phyloP scores from a whole-genome alignment of 2,329 filamentous ascomycete species.

The Anisogramma anomala region DNA sequence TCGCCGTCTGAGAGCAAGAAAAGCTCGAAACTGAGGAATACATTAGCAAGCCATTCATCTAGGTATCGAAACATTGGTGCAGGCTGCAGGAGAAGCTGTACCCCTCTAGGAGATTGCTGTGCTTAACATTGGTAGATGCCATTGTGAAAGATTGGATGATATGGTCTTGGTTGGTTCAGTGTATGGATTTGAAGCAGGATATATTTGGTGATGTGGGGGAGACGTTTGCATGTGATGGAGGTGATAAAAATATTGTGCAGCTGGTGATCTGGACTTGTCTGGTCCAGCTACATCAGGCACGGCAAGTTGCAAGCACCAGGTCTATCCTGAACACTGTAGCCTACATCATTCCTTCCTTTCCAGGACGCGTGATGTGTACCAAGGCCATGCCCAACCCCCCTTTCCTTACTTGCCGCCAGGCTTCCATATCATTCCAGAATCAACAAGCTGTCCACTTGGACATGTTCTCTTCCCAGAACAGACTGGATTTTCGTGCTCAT shows the following conservation, averaged over 20 bases:
- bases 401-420: neutral
- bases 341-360: too few species aligned
- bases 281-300: too few species aligned
- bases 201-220: too few species aligned
- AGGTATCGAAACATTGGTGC: neutral
- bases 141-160: constrained; percentile 15
- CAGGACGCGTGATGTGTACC: too few species aligned
- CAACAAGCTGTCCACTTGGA: neutral
- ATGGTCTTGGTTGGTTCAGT: neutral
- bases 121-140: constrained; percentile 28
- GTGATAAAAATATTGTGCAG: too few species aligned
- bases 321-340: too few species aligned
- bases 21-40: constrained; percentile 64
- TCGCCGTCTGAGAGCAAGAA: constrained; percentile 80
- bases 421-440: neutral
- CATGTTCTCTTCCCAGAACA: too few species aligned
- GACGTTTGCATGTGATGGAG: too few species aligned
- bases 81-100: constrained; percentile 11
- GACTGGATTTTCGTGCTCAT: neutral
- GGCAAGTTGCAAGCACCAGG: too few species aligned
- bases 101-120: constrained; percentile 28
- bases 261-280: too few species aligned
- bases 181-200: neutral
- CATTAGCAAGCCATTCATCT: constrained; percentile 14
- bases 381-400: too few species aligned